These are phyloP conservation scores for Rhodotorula paludigena DNA, from an alignment of 768 basidiomycete genomes.

Conservation along the genomic window DNA sequence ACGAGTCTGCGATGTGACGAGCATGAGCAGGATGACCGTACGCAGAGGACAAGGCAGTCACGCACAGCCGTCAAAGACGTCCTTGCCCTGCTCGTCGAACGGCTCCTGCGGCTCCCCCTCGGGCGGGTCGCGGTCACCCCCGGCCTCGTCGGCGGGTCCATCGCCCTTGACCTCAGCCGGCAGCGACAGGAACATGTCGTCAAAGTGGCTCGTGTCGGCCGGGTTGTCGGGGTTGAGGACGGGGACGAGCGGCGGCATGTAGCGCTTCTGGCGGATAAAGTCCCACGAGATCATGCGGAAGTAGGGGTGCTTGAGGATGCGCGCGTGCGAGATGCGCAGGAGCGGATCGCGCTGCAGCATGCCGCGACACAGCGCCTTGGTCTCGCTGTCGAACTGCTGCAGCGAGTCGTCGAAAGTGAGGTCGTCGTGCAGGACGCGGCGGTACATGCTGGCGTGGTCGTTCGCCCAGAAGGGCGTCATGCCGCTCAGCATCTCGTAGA, in stretches of 20 bases:
- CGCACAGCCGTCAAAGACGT: slow-evolving; percentile 76
- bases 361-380: slow-evolving; percentile 88
- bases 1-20: slow-evolving; percentile 55
- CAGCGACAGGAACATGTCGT: slow-evolving; percentile 94
- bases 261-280: slow-evolving; percentile 78
- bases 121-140: slow-evolving; percentile 45
- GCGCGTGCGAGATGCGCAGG: slow-evolving; percentile 82
- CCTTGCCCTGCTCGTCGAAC: slow-evolving; percentile 56
- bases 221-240: slow-evolving; percentile 86
- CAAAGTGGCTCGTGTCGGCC: slow-evolving; percentile 95
- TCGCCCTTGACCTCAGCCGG: slow-evolving; percentile 64
- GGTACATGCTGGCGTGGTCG: slow-evolving; percentile 83
- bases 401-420: slow-evolving; percentile 63
- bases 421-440: slow-evolving; percentile 83
- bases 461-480: slow-evolving; percentile 90
- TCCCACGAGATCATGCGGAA: slow-evolving; percentile 32
- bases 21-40: not conserved
- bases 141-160: slow-evolving; percentile 56
- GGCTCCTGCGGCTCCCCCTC: slow-evolving; percentile 41
- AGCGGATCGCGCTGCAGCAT: slow-evolving; percentile 88
- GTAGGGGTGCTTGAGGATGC: slow-evolving; percentile 63
- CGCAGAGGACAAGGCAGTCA: not conserved
- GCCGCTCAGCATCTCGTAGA: slow-evolving; percentile 94
- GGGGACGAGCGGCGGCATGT: slow-evolving; percentile 71
- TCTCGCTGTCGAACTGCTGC: slow-evolving; percentile 83